Evolutionary conservation across 495 filamentous ascomycete species (phyloP).

Genomic region (Aspergillus saccharolyticus): DNA sequence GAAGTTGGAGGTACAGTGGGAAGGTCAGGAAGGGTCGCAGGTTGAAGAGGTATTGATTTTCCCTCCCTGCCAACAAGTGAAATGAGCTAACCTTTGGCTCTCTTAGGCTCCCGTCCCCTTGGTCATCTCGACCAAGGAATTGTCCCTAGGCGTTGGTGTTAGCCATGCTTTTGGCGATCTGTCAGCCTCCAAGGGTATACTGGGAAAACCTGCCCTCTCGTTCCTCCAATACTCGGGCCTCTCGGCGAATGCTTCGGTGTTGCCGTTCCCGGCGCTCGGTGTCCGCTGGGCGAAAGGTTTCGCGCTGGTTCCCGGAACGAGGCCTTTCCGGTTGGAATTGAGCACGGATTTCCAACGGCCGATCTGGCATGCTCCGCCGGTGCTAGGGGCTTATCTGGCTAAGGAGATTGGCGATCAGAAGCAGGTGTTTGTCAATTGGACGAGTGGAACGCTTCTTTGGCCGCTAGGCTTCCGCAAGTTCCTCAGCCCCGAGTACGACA

Average conservation of each 20-base stretch:
- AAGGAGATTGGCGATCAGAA: conserved; percentile 31
- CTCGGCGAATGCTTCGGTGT: conserved; percentile 18
- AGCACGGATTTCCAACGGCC: conserved; percentile 27
- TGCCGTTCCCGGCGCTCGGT: conserved; percentile 30
- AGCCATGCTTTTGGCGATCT: conserved; percentile 26
- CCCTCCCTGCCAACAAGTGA: too few relatives aligned
- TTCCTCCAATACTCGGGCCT: conserved; percentile 29
- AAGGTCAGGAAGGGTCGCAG: conserved; percentile 27
- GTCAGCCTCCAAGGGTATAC: conserved; percentile 25
- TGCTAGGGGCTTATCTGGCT: conserved; percentile 26
- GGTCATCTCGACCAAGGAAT: conserved; percentile 21
- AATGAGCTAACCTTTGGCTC: conserved; percentile 6
- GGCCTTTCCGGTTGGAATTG: conserved; percentile 31
- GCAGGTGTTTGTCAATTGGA: conserved; percentile 31
- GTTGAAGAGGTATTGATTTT: conserved; percentile 24
- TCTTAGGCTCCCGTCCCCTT: conserved; percentile 28
- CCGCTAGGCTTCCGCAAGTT: conserved; percentile 23
- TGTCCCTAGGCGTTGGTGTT: conserved; percentile 33
- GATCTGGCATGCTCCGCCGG: conserved; percentile 23
- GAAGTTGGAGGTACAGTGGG: conserved; percentile 16
- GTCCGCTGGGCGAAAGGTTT: conserved; percentile 28
- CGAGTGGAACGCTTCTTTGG: conserved; percentile 34
- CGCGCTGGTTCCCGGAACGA: conserved; percentile 28
- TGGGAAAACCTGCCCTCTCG: conserved; percentile 26
- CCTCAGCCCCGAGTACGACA: conserved; percentile 17